A percentile compares a stretch with the other conserved stretches of the same genome.
These are phyloP conservation scores for Pseudotulostoma volvatum DNA, from an alignment of 495 filamentous ascomycete genomes.

Conservation along the genomic window DNA sequence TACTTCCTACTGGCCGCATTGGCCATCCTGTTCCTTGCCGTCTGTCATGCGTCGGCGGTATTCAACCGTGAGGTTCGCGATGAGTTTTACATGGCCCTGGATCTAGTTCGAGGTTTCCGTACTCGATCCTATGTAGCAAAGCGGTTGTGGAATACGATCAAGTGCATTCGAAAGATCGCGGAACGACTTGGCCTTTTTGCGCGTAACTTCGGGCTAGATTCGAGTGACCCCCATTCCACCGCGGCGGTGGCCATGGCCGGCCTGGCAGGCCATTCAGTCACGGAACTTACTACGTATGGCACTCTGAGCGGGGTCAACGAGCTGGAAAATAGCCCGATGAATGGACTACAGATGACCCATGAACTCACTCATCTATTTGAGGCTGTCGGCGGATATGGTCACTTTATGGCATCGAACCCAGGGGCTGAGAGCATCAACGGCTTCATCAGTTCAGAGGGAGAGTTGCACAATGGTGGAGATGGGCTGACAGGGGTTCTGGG, in stretches of 20 bases:
- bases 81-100: conserved; percentile 76
- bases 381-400: conserved; percentile 43
- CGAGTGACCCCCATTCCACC: conserved; percentile 41
- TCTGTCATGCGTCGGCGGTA: conserved; percentile 61
- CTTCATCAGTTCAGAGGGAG: conserved; percentile 26
- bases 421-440: conserved; percentile 26
- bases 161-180: conserved; percentile 61
- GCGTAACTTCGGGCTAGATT: conserved; percentile 24
- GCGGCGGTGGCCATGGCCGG: conserved; percentile 63
- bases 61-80: conserved; percentile 60
- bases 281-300: conserved; percentile 40
- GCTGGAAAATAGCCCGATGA: conserved; percentile 43
- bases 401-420: conserved; percentile 22
- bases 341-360: conserved; percentile 44
- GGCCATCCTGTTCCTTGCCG: conserved; percentile 67
- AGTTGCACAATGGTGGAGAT: conserved; percentile 29
- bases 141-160: conserved; percentile 67
- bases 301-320: conserved; percentile 25
- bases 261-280: conserved; percentile 51
- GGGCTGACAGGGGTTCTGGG: conserved; percentile 36
- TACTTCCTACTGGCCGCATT: conserved; percentile 73
- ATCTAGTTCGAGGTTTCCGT: conserved; percentile 65
- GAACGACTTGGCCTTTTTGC: conserved; percentile 57
- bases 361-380: conserved; percentile 56
- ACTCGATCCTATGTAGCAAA: conserved; percentile 65